Conservation (phyloP, 805 yeast species). For the Starmerella davenportii region DNA sequence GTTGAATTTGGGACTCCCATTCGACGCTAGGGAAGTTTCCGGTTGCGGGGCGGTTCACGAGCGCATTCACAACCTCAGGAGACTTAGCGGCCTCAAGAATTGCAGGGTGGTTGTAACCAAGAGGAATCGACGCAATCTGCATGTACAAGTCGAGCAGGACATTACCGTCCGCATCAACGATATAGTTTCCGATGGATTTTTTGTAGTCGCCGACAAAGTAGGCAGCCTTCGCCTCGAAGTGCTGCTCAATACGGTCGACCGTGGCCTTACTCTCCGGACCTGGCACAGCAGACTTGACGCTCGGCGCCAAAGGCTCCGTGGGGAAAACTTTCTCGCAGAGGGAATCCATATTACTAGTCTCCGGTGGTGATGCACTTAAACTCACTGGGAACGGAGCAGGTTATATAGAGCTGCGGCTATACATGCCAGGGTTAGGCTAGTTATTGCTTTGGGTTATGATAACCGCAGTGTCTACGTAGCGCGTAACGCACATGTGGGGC, state of each 20-base stretch:
- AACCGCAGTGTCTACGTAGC: too few species aligned
- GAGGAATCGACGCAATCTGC: slow-evolving; percentile 69
- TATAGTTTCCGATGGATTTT: slow-evolving; percentile 61
- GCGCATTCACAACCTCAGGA: slow-evolving; percentile 50
- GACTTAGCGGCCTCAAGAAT: slow-evolving; percentile 50
- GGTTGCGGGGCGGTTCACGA: slow-evolving; percentile 69
- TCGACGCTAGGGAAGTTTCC: slow-evolving; percentile 67
- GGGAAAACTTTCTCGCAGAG: slow-evolving; percentile 35
- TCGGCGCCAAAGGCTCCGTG: slow-evolving; percentile 59
- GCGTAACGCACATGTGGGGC: too few species aligned
- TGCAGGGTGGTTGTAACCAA: slow-evolving; percentile 74
- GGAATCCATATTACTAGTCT: slow-evolving; percentile 12
- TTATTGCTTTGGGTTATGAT: too few species aligned
- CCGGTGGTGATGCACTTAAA: too few species aligned
- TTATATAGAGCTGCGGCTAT: too few species aligned
- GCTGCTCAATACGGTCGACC: slow-evolving; percentile 36
- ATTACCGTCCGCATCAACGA: slow-evolving; percentile 69
- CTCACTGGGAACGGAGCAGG: too few species aligned
- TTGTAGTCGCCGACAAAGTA: slow-evolving; percentile 62
- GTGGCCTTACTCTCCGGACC: slow-evolving; percentile 51
- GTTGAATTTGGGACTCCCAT: slow-evolving; percentile 32
- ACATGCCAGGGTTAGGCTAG: too few species aligned
- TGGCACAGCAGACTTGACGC: slow-evolving; percentile 46
- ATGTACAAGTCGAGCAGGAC: slow-evolving; percentile 55
- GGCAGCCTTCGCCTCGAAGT: slow-evolving; percentile 54